A percentile compares a stretch with the other conserved stretches of the same genome.
These are phyloP conservation scores for Ogataea paraovalis DNA, from an alignment of 805 yeast genomes.

Conservation along the genomic window DNA sequence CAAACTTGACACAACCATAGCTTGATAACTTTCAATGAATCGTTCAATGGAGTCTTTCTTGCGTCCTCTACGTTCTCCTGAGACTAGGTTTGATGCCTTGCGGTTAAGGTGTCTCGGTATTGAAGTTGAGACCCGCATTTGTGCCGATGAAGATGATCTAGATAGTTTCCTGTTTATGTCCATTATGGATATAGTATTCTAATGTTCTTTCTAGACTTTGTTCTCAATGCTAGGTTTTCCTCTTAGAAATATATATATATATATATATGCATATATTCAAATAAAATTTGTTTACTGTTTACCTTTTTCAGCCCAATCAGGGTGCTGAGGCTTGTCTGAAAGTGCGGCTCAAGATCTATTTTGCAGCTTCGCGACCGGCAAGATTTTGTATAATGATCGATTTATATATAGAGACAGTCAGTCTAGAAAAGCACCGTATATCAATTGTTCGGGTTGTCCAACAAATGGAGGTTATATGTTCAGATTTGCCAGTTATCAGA, in stretches of 20 bases:
- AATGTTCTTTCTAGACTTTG: not conserved
- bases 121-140: slow-evolving; percentile 4
- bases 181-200: not conserved
- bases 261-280: too few species aligned
- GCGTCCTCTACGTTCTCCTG: slow-evolving; percentile 32
- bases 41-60: slow-evolving; percentile 53
- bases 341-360: not conserved
- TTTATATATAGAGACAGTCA: too few species aligned
- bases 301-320: not conserved
- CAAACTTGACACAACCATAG: slow-evolving; percentile 44
- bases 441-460: too few species aligned
- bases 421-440: too few species aligned
- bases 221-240: too few species aligned
- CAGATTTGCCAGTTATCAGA: too few species aligned
- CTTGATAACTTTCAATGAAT: slow-evolving; percentile 41
- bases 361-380: too few species aligned
- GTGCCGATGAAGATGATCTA: not conserved
- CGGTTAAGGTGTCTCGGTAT: slow-evolving; percentile 9
- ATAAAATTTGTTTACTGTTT: not conserved
- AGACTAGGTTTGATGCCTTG: slow-evolving; percentile 16
- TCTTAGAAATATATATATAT: too few species aligned
- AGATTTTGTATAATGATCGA: too few species aligned
- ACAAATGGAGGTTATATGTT: too few species aligned
- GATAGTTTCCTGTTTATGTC: not conserved
- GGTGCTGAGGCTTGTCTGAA: not conserved